Percentiles rank a stretch among this genome's conserved stretches.
These are phyloP conservation scores for Plantago major DNA, from an alignment of 257 asterid genomes.

Conservation along the genomic window DNA sequence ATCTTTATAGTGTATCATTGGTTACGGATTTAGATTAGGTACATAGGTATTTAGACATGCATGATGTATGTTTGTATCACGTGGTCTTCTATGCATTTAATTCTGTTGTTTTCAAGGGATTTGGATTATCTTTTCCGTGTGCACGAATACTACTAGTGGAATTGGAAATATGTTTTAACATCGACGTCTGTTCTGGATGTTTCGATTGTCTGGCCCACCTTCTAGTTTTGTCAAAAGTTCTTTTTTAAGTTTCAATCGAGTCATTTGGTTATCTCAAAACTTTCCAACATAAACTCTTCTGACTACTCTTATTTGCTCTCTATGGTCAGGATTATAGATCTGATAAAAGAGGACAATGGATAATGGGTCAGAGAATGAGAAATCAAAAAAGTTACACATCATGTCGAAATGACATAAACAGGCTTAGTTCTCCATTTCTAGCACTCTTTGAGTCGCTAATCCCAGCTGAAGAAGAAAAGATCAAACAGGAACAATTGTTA, in stretches of 20 bases:
- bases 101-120: not conserved
- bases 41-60: too few relatives aligned
- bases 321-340: constrained; percentile 75
- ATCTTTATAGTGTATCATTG: too few relatives aligned
- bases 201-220: too few relatives aligned
- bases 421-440: constrained; percentile 47
- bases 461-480: constrained; percentile 86
- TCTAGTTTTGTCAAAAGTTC: too few relatives aligned
- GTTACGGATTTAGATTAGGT: too few relatives aligned
- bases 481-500: constrained; percentile 72
- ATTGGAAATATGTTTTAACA: too few relatives aligned
- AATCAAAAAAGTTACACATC: constrained; percentile 35
- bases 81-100: constrained; percentile 2
- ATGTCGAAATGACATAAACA: constrained; percentile 58
- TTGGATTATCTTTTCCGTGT: too few relatives aligned
- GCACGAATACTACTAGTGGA: too few relatives aligned
- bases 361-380: constrained; percentile 76
- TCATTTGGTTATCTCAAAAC: too few relatives aligned
- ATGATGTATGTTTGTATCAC: too few relatives aligned
- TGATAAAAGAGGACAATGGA: constrained; percentile 75
- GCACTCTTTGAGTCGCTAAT: constrained; percentile 66
- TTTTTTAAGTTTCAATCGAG: too few relatives aligned
- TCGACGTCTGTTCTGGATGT: too few relatives aligned
- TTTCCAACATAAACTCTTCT: not conserved
- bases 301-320: constrained; percentile 11